Conservation (phyloP, 345 rosid species). For the Draba incana region DNA sequence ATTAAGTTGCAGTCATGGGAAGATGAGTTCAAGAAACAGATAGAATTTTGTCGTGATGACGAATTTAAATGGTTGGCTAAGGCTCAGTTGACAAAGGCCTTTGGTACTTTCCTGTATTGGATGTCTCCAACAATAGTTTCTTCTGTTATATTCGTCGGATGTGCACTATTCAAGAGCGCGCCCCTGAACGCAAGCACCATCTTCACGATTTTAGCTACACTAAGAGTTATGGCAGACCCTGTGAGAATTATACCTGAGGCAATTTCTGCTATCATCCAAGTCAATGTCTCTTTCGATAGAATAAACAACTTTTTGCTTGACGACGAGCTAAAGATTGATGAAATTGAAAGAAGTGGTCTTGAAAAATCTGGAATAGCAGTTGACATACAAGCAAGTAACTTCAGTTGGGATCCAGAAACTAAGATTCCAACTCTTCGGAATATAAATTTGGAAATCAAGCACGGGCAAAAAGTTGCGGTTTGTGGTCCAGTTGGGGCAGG, state of each 20-base stretch:
- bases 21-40: slow-evolving; percentile 64
- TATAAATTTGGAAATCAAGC: slow-evolving; percentile 50
- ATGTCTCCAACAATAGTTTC: slow-evolving; percentile 71
- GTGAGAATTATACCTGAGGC: slow-evolving; percentile 74
- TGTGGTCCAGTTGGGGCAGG: slow-evolving; percentile 87
- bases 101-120: slow-evolving; percentile 62
- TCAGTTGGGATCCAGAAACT: slow-evolving; percentile 71
- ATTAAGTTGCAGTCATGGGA: slow-evolving; percentile 87
- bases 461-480: slow-evolving; percentile 68
- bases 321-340: slow-evolving; percentile 56
- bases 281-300: slow-evolving; percentile 62
- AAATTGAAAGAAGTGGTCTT: slow-evolving; percentile 33
- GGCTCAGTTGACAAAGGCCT: slow-evolving; percentile 55
- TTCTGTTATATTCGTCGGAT: slow-evolving; percentile 64
- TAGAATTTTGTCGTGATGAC: slow-evolving; percentile 52
- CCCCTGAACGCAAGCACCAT: slow-evolving; percentile 75
- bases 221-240: slow-evolving; percentile 68
- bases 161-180: slow-evolving; percentile 56
- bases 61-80: slow-evolving; percentile 72
- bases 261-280: slow-evolving; percentile 73
- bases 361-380: slow-evolving; percentile 43
- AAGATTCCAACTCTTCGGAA: slow-evolving; percentile 46
- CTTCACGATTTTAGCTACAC: slow-evolving; percentile 72
- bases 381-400: slow-evolving; percentile 55
- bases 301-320: slow-evolving; percentile 63